Base-by-base conservation (phyloP, 23 red algal species). In the Gracilaria domingensis region DNA sequence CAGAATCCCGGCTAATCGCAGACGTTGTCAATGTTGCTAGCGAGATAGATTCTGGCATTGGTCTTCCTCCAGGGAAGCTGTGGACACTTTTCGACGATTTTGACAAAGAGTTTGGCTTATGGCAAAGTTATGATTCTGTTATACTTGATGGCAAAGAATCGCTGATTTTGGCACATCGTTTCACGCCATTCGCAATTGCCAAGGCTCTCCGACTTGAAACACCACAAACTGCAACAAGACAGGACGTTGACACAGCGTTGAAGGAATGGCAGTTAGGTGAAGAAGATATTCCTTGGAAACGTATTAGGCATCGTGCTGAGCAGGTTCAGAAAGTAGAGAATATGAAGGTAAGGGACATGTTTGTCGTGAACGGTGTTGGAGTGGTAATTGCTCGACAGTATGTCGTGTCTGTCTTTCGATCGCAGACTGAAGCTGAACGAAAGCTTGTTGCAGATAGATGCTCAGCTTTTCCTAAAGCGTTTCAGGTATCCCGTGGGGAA, bases 51-150 rank as follows among this genome's bases (percentile, higher is more conserved):
- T 79, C 71, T 9, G 64, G 65, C 84, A 53, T 60, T 71, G 89
- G 89, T 38, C 73, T 92, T 42, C 78, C 80, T 32, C 36, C 2
- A 9, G 79, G 89, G 24, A 73, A 62, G 34, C 9, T 92, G 32
- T 92, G 79, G 79, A 84, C 79, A 7, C 54, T 76, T 58, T 26
- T 84, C 2, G 89, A 92, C 34, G 89, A 92, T 78, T 48, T 92
- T 33, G 80, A 83, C 23, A 45, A 77, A 61, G 53, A 78, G 1
- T 83, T 75, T 61, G 89, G 89, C 28, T 65, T 92, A 9, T 61
- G 78, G 64, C 47, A 77, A 25, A 58, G 32, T 47, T 59, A 83
- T 74, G 79, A 92, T 45, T 33, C 28, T 37, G 66, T 78, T 32
- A 48, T 62, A 12, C 64, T n/a, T 23, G 47, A 76, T 51, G 48